Evolutionary conservation across 768 basidiomycete genomes (phyloP).

Genomic region (Termitomyces sp.): DNA sequence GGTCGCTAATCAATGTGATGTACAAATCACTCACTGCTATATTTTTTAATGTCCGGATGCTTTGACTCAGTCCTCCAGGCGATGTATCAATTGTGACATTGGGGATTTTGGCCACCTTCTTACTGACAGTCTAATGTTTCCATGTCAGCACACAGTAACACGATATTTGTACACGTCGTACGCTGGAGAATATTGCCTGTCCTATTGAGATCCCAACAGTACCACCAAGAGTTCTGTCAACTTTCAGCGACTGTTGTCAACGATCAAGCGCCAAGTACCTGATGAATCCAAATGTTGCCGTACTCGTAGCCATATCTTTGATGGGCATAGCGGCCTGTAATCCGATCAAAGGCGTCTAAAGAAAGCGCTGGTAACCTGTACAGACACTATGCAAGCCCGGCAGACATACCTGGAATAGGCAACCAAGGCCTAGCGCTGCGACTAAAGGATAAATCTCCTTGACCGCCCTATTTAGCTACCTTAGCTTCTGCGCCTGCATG

Average conservation of each 20-base stretch:
- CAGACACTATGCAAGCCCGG: background rate
- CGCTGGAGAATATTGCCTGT: conserved; percentile 62
- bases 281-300: conserved; percentile 64
- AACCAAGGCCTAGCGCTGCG: conserved; percentile 60
- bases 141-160: conserved; percentile 3
- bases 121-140: conserved; percentile 25
- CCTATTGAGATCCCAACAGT: conserved; percentile 72
- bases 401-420: conserved; percentile 49
- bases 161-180: conserved; percentile 21
- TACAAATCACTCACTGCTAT: conserved; percentile 31
- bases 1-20: background rate
- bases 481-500: background rate
- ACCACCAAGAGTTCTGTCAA: conserved; percentile 59
- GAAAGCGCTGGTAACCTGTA: conserved; percentile 3
- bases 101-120: conserved; percentile 31
- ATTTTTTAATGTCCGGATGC: conserved; percentile 35
- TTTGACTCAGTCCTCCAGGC: conserved; percentile 37
- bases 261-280: conserved; percentile 31
- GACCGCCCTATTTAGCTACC: conserved; percentile 38
- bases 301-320: conserved; percentile 82
- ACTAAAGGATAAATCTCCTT: conserved; percentile 63
- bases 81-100: conserved; percentile 34
- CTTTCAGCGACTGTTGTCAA: conserved; percentile 3
- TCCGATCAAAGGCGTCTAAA: conserved; percentile 59
- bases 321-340: conserved; percentile 86